phyloP scores from a whole-genome alignment of 345 rosid genomes.

The Garcia nutans region DNA sequence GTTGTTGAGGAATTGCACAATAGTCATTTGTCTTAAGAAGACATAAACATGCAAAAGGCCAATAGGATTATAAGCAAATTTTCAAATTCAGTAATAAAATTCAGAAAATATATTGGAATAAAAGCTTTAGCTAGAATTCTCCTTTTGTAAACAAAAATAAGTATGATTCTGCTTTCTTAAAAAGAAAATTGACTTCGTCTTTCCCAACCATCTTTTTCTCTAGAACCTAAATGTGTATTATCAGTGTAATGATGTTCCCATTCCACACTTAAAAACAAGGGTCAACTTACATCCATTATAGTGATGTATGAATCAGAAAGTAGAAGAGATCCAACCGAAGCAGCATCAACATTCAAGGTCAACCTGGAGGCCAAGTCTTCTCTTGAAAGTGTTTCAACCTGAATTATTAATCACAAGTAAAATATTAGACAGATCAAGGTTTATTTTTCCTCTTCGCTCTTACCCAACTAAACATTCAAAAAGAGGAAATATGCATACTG shows the following conservation, averaged over 20 bases:
- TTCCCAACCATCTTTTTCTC: background rate
- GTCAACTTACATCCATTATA: conserved; percentile 83
- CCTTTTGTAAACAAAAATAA: background rate
- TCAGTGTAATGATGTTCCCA: background rate
- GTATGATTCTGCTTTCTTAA: background rate
- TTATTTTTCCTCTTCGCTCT: no score
- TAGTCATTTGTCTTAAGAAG: conserved; percentile 78
- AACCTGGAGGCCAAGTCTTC: conserved; percentile 96
- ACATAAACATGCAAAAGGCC: conserved; percentile 30
- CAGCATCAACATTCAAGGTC: conserved; percentile 80
- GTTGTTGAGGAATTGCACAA: conserved; percentile 80
- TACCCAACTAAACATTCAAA: background rate
- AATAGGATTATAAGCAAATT: conserved; percentile 13
- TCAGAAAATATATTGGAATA: background rate
- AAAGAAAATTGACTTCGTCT: background rate
- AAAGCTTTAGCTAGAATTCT: background rate
- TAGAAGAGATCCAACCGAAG: conserved; percentile 77
- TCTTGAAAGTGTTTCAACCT: conserved; percentile 93
- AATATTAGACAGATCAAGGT: background rate
- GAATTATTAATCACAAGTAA: conserved; percentile 24
- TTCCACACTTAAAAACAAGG: conserved; percentile 9
- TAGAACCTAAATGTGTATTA: background rate
- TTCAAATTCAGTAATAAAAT: background rate
- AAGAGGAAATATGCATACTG: background rate
- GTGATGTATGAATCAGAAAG: conserved; percentile 84